Base-by-base conservation (phyloP, 176 grass and related monocot species). In the Hsuehochloa calcarea region DNA sequence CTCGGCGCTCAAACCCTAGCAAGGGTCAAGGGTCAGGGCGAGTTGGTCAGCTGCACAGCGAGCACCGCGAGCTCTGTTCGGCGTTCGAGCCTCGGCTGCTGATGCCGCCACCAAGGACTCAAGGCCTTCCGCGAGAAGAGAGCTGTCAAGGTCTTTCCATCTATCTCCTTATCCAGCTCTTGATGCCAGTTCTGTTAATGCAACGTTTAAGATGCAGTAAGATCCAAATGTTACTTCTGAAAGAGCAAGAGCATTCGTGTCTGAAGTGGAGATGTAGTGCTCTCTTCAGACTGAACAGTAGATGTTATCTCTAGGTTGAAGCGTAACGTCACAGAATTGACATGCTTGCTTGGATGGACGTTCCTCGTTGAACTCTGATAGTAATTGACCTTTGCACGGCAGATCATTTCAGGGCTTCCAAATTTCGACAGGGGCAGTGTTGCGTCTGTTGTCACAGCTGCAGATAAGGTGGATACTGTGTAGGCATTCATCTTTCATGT, bases 401-500 rank as follows among this genome's bases (percentile, higher is more conserved):
- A 98, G 96, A 95, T 98, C 55, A 98, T 98, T 37, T 95, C 96
- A 4, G 93, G 93, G 56, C 93, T 98, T 34, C 91, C 90, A 34
- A 98, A 98, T 41, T 95, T 93, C 19, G 91, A 98, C 87, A 87
- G 84, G 85, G 68, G 61, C 51, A 95, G 55, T 66, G 96, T 98
- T 81, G 89, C 96, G 20, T 98, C 93, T 34, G 93, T 95, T 68
- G 91, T 95, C 86, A 95, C 87, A 44, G 93, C 96, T 50, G 96
- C 96, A 54, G 96, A 98, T 80, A 93, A 98, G 93, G 96, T 47
- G 66, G 15, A 78, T 59, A 54, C 69, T 39, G 3, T 63, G 8
- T 44, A 0, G 41, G 74, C 16, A 41, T 12, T 86, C 13, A 7
- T 64, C 40, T 37, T 43, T 11, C 39, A 55, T 6, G 22, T 17